Conservation (phyloP, 805 yeast species). For the Deakozyma indianensis region DNA sequence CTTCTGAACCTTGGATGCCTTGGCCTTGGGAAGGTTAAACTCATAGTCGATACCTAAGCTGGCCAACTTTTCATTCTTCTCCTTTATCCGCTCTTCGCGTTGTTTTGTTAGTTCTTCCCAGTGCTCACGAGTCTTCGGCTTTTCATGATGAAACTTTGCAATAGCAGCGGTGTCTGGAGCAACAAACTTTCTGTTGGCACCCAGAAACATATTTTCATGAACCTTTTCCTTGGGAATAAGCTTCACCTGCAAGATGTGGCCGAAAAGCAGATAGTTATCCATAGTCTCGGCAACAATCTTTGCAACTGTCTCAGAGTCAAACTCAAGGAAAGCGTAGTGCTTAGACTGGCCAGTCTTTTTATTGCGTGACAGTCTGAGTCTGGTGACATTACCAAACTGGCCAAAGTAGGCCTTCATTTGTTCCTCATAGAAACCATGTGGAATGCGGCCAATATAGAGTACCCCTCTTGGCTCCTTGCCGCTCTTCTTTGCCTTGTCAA, state of each 20-base stretch:
- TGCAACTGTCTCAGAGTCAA: slow-evolving; percentile 60
- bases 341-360: slow-evolving; percentile 82
- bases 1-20: slow-evolving; percentile 1
- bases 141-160: slow-evolving; percentile 38
- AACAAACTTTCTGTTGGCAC: slow-evolving; percentile 40
- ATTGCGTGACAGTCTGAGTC: slow-evolving; percentile 73
- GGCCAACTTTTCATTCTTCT: slow-evolving; percentile 35
- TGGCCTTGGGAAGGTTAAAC: slow-evolving; percentile 3
- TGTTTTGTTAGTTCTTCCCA: slow-evolving; percentile 41
- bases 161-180: slow-evolving; percentile 47
- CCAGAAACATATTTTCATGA: slow-evolving; percentile 39
- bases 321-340: slow-evolving; percentile 86
- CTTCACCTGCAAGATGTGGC: slow-evolving; percentile 71
- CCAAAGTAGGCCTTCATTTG: slow-evolving; percentile 59
- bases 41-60: slow-evolving; percentile 44
- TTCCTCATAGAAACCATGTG: slow-evolving; percentile 79
- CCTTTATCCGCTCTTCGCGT: slow-evolving; percentile 27
- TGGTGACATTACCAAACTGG: slow-evolving; percentile 79
- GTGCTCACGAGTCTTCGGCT: slow-evolving; percentile 38
- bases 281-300: slow-evolving; percentile 84
- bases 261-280: slow-evolving; percentile 84
- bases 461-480: slow-evolving; percentile 36
- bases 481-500: slow-evolving; percentile 6
- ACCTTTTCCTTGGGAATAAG: slow-evolving; percentile 28
- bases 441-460: slow-evolving; percentile 81